Evolutionary conservation across 345 rosid genomes (phyloP).

Genomic region (Salix koriyanagi): DNA sequence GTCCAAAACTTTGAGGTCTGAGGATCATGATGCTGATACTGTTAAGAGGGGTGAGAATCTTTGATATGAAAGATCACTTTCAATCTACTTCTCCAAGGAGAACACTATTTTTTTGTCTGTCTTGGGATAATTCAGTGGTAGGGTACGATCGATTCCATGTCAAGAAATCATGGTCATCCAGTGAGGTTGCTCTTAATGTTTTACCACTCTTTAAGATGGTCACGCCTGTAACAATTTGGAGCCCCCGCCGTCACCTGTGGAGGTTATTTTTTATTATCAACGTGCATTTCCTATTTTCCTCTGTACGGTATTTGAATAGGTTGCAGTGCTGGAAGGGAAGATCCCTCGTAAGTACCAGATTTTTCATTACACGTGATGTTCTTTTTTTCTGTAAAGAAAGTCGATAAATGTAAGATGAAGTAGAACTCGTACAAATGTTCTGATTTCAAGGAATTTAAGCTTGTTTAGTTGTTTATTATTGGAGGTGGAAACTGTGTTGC

Average conservation of each 20-base stretch:
- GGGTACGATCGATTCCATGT: neutral
- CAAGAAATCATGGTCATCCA: neutral
- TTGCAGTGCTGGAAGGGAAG: neutral
- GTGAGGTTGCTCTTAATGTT: neutral
- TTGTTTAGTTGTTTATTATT: neutral
- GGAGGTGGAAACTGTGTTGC: neutral
- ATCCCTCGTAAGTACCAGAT: neutral
- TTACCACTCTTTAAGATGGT: too few relatives aligned
- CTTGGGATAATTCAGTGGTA: too few relatives aligned
- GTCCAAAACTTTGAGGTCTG: too few relatives aligned
- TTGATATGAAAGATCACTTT: too few relatives aligned
- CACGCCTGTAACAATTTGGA: too few relatives aligned
- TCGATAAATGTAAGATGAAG: neutral
- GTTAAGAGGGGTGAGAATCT: too few relatives aligned
- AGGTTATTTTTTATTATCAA: too few relatives aligned
- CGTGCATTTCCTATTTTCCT: too few relatives aligned
- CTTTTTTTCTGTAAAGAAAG: neutral
- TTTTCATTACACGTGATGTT: neutral
- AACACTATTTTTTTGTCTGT: too few relatives aligned
- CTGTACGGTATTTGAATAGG: neutral
- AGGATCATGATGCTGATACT: too few relatives aligned
- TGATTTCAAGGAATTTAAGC: neutral
- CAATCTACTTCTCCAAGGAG: too few relatives aligned
- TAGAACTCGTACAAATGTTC: neutral
- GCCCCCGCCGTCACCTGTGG: too few relatives aligned